Conservation (phyloP, 225 moss, liverwort and hornwort genomes). For the Pseudoscleropodium purum region DNA sequence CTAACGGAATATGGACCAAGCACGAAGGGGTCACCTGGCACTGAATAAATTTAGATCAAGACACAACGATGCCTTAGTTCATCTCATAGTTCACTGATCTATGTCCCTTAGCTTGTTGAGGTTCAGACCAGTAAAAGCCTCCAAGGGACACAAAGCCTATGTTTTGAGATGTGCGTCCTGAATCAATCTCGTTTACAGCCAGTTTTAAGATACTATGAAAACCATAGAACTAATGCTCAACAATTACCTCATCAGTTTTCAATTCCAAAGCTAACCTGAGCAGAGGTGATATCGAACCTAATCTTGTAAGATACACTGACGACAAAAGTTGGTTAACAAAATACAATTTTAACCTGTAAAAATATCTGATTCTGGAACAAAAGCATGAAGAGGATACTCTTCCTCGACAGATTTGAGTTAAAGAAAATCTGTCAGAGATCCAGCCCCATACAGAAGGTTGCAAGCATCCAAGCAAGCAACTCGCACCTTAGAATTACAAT, state of each 20-base stretch:
- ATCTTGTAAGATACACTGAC: background rate
- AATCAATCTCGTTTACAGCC: background rate
- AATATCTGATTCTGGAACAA: background rate
- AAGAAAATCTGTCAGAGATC: slow-evolving; percentile 64
- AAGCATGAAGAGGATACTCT: slow-evolving; percentile 10
- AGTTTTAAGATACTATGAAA: background rate
- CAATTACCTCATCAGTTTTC: background rate
- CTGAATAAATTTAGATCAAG: background rate
- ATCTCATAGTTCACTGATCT: background rate
- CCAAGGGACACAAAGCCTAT: background rate
- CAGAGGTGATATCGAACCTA: background rate
- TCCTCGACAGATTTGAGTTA: slow-evolving; percentile 34
- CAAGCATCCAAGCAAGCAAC: slow-evolving; percentile 67
- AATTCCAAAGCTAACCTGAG: background rate
- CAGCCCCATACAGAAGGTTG: slow-evolving; percentile 57
- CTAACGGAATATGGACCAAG: background rate
- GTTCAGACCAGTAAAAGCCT: background rate
- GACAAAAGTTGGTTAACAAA: background rate
- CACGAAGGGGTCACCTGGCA: background rate
- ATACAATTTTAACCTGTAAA: slow-evolving; percentile 1
- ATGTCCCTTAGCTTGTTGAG: background rate
- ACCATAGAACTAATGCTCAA: background rate
- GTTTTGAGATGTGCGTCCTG: background rate
- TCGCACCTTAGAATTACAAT: background rate
- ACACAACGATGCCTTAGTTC: background rate